Base-by-base conservation (phyloP, 2,329 filamentous ascomycete species). In the Fusarium mexicanum region DNA sequence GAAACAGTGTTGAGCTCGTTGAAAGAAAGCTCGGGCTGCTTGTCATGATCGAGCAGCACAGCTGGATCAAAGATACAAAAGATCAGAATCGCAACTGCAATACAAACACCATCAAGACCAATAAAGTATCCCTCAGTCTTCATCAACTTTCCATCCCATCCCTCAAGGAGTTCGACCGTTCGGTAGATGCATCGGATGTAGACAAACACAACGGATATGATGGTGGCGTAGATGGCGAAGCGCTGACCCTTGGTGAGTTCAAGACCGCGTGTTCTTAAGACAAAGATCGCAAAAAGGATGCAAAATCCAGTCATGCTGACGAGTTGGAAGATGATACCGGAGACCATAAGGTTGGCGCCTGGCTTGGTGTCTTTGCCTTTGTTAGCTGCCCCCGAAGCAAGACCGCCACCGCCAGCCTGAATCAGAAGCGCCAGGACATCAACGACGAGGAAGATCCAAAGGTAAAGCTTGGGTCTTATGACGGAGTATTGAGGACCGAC, bases 61-160 rank as follows among this genome's bases (percentile, higher is more conserved):
- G 64, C 73, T n/a, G 86, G 86, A 57, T 87, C 85, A 22, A 86
- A 68, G 17, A 85, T 46, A 53, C 40, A 68, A 37, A 62, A 68
- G 5, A 68, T 13, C 1, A 43, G 77, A n/a, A 87, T 85, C 10
- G 85, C 83, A 60, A 84, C 62, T 17, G 85, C 79, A 84, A 88
- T 88, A 77, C 86, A 83, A 6, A 82, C 81, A 5, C 84, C 86
- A 69, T 88, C 87, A 6, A 88, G 79, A 10, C 81, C 85, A 67
- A 87, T 83, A 67, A 88, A 88, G 65, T 84, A 88, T 16, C 77
- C 76, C 74, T 88, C 83, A 10, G 85, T 84, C n/a, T 85, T 86
- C 62, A 88, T 88, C 54, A 88, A 76, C 48, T 85, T 85, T 1
- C 87, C 87, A 11, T 73, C 65, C 87, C 86, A 88, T 0, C 87